These are phyloP conservation scores for Cryphonectria nitschkei DNA, from an alignment of 2,329 filamentous ascomycete genomes.

Conservation along the genomic window DNA sequence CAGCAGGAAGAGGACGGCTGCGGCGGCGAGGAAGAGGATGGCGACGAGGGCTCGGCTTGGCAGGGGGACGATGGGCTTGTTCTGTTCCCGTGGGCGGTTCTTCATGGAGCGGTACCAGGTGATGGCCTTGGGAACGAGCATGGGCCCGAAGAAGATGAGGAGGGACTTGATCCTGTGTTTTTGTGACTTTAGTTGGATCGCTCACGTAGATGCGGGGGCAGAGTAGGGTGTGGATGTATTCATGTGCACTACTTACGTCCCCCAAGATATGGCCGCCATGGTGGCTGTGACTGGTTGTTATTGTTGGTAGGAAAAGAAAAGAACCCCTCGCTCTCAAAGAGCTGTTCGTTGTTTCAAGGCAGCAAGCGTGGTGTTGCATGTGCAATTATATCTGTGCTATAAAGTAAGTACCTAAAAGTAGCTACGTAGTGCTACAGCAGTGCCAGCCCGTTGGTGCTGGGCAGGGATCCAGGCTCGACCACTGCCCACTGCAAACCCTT, in stretches of 20 bases:
- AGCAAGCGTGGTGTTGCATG: neutral
- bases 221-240: neutral
- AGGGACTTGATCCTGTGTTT: conserved; percentile 55
- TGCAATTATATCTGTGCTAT: neutral
- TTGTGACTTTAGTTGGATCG: conserved; percentile 23
- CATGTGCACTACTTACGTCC: conserved; percentile 47
- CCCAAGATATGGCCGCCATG: conserved; percentile 49
- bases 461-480: neutral
- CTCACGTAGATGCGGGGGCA: neutral
- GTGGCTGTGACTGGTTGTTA: conserved; percentile 18
- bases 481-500: neutral
- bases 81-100: conserved; percentile 46
- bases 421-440: neutral
- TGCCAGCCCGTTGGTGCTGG: neutral
- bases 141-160: conserved; percentile 68
- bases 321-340: neutral
- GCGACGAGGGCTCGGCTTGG: conserved; percentile 63
- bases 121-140: conserved; percentile 69
- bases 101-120: conserved; percentile 64
- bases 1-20: conserved; percentile 58
- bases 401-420: neutral
- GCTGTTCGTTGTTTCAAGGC: neutral
- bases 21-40: conserved; percentile 54
- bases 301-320: conserved; percentile 9
- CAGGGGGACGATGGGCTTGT: conserved; percentile 58